Evolutionary conservation across 2,329 filamentous ascomycete genomes (phyloP).

Genomic region (Exophiala sp.): DNA sequence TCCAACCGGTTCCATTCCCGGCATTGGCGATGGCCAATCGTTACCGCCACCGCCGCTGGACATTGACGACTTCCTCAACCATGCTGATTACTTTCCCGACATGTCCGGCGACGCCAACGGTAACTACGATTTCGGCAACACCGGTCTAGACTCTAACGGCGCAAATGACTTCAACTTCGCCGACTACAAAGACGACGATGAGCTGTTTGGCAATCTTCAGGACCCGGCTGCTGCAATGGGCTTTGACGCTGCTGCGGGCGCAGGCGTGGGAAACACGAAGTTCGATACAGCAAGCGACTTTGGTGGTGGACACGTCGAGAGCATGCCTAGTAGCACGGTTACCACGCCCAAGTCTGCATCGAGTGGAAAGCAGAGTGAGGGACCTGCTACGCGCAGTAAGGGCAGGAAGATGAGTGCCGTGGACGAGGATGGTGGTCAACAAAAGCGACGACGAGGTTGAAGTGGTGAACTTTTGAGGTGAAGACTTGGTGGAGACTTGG

Average conservation of each 20-base stretch:
- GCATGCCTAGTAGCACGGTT: conserved; percentile 43
- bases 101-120: conserved; percentile 27
- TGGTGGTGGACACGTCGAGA: conserved; percentile 36
- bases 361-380: conserved; percentile 2
- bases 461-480: too few relatives aligned
- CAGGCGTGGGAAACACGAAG: conserved; percentile 10
- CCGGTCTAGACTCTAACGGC: conserved; percentile 25
- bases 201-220: conserved; percentile 41
- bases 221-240: conserved; percentile 33
- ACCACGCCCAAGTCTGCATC: conserved; percentile 36
- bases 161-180: conserved; percentile 23
- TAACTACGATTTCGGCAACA: conserved; percentile 27
- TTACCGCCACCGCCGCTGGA: conserved; percentile 49
- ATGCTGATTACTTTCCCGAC: conserved; percentile 52
- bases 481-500: too few relatives aligned
- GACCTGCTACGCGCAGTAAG: conserved; percentile 11
- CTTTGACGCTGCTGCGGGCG: conserved; percentile 19
- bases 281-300: conserved; percentile 28
- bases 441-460: conserved; percentile 16
- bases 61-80: conserved; percentile 56
- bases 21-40: conserved; percentile 48
- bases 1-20: conserved; percentile 74
- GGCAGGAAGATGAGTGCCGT: conserved; percentile 12
- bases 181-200: conserved; percentile 34
- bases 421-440: conserved; percentile 1